Conservation (phyloP, 768 basidiomycete genomes). For the Rhodosporidiobolus odoratus region DNA sequence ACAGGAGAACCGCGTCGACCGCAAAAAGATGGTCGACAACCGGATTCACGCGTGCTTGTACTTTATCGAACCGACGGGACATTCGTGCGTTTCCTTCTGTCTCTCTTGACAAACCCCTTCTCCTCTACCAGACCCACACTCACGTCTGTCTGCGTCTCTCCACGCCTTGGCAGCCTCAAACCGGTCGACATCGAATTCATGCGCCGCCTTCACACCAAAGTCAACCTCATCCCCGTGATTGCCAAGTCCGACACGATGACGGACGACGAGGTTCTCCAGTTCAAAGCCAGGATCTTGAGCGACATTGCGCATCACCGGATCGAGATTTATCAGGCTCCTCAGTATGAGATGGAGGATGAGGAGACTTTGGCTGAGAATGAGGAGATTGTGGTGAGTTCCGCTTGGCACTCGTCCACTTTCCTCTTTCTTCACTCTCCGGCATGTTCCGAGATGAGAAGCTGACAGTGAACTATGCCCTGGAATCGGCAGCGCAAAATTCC, state of each 20-base stretch:
- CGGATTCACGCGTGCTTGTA: constrained; percentile 97
- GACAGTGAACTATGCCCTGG: not conserved
- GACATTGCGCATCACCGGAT: constrained; percentile 95
- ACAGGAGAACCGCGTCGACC: constrained; percentile 97
- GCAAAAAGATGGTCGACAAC: constrained; percentile 88
- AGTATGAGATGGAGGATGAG: constrained; percentile 97
- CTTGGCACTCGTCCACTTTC: not conserved
- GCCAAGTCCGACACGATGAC: constrained; percentile 98
- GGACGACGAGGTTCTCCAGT: constrained; percentile 84
- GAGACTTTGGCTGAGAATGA: constrained; percentile 96
- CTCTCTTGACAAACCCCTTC: not conserved
- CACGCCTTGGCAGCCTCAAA: constrained; percentile 63
- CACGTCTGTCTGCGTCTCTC: not conserved
- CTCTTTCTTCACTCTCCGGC: not conserved
- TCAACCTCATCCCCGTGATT: constrained; percentile 97
- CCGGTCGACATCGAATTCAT: constrained; percentile 99
- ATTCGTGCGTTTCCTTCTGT: constrained; percentile 63
- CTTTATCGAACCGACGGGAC: constrained; percentile 97
- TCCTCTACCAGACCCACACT: too few relatives aligned
- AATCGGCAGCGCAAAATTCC: constrained; percentile 75
- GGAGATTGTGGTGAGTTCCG: constrained; percentile 61
- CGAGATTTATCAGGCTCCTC: constrained; percentile 95
- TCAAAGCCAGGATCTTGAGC: constrained; percentile 76
- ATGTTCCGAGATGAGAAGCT: not conserved
- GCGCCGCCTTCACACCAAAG: constrained; percentile 91